phyloP scores from a whole-genome alignment of 2,329 filamentous ascomycete genomes.

The Nectriaceae sp. region DNA sequence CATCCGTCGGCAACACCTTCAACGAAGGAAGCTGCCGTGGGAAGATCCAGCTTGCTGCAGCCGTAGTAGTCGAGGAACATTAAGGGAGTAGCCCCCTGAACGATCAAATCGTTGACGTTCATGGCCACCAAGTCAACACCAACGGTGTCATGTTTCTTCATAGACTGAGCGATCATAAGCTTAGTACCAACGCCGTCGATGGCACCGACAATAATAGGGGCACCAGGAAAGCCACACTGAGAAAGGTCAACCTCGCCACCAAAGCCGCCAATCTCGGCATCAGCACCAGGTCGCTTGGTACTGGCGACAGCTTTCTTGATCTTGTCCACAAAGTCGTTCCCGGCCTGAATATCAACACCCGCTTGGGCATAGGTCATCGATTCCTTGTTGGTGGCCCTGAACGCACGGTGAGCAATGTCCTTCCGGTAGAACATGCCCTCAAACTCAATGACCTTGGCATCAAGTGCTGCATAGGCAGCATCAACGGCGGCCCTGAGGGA shows the following conservation, averaged over 20 bases:
- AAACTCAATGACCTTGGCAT: conserved; percentile 69
- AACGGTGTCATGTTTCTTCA: conserved; percentile 89
- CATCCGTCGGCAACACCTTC: conserved; percentile 89
- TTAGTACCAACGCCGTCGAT: conserved; percentile 98
- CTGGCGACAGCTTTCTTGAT: conserved; percentile 90
- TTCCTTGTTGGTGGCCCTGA: conserved; percentile 49
- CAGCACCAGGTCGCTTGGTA: conserved; percentile 82
- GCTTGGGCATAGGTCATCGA: conserved; percentile 88
- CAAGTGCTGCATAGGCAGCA: conserved; percentile 83
- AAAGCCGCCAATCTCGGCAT: conserved; percentile 94
- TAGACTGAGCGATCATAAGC: conserved; percentile 89
- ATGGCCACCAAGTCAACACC: conserved; percentile 97
- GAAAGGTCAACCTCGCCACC: conserved; percentile 68
- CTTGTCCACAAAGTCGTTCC: conserved; percentile 86
- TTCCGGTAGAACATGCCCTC: conserved; percentile 89
- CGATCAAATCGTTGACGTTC: conserved; percentile 98
- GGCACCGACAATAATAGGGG: conserved; percentile 85
- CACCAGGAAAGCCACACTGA: conserved; percentile 70
- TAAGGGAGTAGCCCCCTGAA: conserved; percentile 91
- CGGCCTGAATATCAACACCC: conserved; percentile 91
- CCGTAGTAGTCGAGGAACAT: conserved; percentile 99
- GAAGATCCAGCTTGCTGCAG: conserved; percentile 82
- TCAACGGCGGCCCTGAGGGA: conserved; percentile 81
- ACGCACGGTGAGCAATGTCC: conserved; percentile 84
- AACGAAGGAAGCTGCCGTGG: conserved; percentile 81